Evolutionary conservation across 139 green algal genomes (phyloP), one percentile per base, ranked within the genome.

Genomic region (Coelastrella sp.): DNA sequence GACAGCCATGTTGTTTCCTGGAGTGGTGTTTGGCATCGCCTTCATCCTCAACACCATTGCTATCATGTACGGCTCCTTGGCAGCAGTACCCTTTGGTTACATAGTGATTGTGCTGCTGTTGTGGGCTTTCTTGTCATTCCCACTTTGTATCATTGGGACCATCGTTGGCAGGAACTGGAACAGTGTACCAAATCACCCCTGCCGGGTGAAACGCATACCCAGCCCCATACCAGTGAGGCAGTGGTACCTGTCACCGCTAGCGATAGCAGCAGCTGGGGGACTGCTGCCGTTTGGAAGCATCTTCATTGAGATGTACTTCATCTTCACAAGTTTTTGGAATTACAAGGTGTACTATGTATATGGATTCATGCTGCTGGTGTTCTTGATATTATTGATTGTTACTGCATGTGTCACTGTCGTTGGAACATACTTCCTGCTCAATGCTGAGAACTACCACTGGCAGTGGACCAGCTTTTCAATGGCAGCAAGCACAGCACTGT

Each of bases 331-430:
- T 15, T 98, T 99, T 85, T 98, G 96, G 95, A 96, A 96, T 86
- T 98, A 98, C 91, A 98, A 98, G 93, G 95, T 99, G 9, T 99
- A 99, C 89, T 99, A 98, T 63, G 97, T 99, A 79, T 99, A 98
- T 87, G 97, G 97, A 81, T 99, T 99, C 93, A 96, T 99, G 91
- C 91, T 99, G 77, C 93, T 99, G 19, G 97, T 99, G 76, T 96
- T 98, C 81, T 51, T 98, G 60, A 98, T 99, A 89, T 90, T 99
- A 50, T 72, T 96, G 37, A 94, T 98, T 27, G 97, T 99, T 27
- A 98, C 95, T 0, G 78, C 94, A 5, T 99, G 95, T 79, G 92
- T 96, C 5, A 96, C 95, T 32, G 93, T 99, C 59, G 96, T 99
- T 50, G 96, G 91, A 68, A 98, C 97, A 5, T 99, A 99, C 90